Evolutionary conservation across 78 protist genomes (phyloP), one percentile per base, ranked within the genome.

Genomic region (Dictyostelium purpureum): DNA sequence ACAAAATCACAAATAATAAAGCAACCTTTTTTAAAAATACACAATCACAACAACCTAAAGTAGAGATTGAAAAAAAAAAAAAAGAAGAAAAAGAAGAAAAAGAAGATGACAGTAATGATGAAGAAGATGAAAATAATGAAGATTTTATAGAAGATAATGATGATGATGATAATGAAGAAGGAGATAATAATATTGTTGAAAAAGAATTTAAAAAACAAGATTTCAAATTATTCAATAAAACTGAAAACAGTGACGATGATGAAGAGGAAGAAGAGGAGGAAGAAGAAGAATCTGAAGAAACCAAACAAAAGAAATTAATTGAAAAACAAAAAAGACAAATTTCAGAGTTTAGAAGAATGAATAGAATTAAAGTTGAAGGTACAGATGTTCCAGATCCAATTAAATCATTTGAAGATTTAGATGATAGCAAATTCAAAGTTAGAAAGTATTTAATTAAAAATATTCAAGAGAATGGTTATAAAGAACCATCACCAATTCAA

Each of bases 401-500:
- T 7, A 56, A 59, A 38, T 26, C 49, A 14, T 90, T 90, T 51
- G n/a, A 37, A 26, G 74, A 90, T 21, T 37, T 90, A 11, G 38
- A 43, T 66, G 70, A 67, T 16, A 57, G 45, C 18, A 45, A 42
- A 73, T 75, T 75, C 11, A 75, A 75, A 52, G 26, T 91, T 21
- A 70, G 47, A 56, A 28, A 81, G 18, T 79, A 77, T 65, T 49
- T 91, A 40, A 43, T 35, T 6, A 77, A 33, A 18, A 79, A 73
- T 49, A 70, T 91, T 14, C 42, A 38, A 31, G 51, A 69, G 2
- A 21, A 47, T 24, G 80, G 80, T 37, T 79, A 81, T 42, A 59
- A 59, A 33, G 59, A 74, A 42, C 96, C 96, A 35, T 87, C 96
- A 42, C 93, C 96, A 26, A 87, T 93, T 54, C 96, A 93, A 65